Conservation (phyloP, 169 alveolate species). For the Eimeria zaria region DNA sequence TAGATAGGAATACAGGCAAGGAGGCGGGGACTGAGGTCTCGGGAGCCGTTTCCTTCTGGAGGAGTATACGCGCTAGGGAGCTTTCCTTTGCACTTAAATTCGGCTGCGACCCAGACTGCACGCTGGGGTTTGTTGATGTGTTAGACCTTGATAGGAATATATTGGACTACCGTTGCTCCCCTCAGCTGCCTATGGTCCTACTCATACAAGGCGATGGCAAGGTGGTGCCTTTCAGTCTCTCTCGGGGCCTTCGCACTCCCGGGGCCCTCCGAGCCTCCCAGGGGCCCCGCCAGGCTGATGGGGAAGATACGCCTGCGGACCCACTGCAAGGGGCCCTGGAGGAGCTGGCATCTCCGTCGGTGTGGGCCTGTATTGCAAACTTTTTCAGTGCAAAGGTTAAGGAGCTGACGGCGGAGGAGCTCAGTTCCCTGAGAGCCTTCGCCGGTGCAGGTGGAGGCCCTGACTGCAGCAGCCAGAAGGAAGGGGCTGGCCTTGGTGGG, state of each 20-base stretch:
- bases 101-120: constrained; percentile 65
- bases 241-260: constrained; percentile 47
- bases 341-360: constrained; percentile 59
- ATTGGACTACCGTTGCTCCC: constrained; percentile 80
- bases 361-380: constrained; percentile 49
- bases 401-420: constrained; percentile 52
- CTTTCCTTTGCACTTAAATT: constrained; percentile 85
- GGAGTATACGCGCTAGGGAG: constrained; percentile 85
- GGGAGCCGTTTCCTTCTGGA: constrained; percentile 70
- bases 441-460: background rate
- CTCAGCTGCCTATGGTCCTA: constrained; percentile 82
- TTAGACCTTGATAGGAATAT: constrained; percentile 83
- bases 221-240: constrained; percentile 31
- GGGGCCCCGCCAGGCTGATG: constrained; percentile 35
- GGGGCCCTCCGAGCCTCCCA: constrained; percentile 35
- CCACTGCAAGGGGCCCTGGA: constrained; percentile 65
- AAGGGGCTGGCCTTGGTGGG: background rate
- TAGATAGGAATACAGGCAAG: background rate
- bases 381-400: constrained; percentile 55
- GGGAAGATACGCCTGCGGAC: constrained; percentile 38
- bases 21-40: background rate
- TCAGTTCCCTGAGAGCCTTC: constrained; percentile 40
- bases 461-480: background rate
- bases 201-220: constrained; percentile 83
- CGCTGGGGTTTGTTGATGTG: constrained; percentile 77